Percentiles rank a stretch among this genome's conserved stretches.
Conservation (phyloP, 805 yeast genomes). For the Zygoascus biomembranicola region DNA sequence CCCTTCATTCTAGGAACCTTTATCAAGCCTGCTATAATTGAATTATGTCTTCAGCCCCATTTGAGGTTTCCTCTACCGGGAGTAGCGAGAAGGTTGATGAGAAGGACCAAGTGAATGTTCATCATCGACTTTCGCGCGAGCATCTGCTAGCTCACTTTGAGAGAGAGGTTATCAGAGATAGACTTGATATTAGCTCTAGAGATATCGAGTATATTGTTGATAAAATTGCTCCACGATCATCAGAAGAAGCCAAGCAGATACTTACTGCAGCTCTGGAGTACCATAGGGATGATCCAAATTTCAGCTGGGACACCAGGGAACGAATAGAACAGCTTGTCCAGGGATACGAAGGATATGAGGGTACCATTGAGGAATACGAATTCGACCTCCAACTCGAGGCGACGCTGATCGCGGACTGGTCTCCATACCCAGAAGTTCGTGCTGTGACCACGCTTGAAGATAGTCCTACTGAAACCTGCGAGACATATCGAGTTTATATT, state of each 20-base stretch:
- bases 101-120: not conserved
- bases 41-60: too few relatives aligned
- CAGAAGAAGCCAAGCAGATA: slow-evolving; percentile 35
- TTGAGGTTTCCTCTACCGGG: too few relatives aligned
- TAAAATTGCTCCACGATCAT: slow-evolving; percentile 20
- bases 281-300: slow-evolving; percentile 42
- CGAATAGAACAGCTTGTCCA: slow-evolving; percentile 23
- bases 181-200: not conserved
- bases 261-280: slow-evolving; percentile 34
- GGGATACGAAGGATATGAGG: slow-evolving; percentile 9
- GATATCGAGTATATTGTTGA: slow-evolving; percentile 16
- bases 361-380: slow-evolving; percentile 10
- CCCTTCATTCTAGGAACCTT: too few relatives aligned
- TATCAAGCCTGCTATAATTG: too few relatives aligned
- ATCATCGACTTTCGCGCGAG: not conserved
- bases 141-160: not conserved
- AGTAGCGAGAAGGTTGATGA: not conserved
- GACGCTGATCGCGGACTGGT: slow-evolving; percentile 32
- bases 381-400: slow-evolving; percentile 34
- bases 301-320: slow-evolving; percentile 33
- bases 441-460: slow-evolving; percentile 46
- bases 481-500: slow-evolving; percentile 42
- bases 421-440: slow-evolving; percentile 53
- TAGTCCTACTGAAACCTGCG: slow-evolving; percentile 36
- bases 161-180: not conserved